phyloP scores from a whole-genome alignment of 192 early-diverging fungal genomes.

The Coemansia sp. region DNA sequence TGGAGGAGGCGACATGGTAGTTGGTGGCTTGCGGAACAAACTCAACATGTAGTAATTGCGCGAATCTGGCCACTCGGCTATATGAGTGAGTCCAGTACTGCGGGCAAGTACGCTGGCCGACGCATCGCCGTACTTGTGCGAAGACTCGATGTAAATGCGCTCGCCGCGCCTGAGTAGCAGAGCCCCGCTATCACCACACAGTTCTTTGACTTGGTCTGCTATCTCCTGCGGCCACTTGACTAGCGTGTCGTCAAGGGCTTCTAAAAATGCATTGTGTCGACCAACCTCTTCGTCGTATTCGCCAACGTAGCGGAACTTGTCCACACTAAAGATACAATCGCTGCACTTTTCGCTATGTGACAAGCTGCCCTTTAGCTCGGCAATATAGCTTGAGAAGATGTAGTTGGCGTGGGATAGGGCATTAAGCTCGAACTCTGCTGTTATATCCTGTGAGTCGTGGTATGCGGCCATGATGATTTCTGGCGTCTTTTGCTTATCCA shows the following conservation, averaged over 20 bases:
- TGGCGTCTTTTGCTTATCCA: constrained; percentile 78
- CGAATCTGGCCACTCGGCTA: constrained; percentile 57
- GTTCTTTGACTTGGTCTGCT: constrained; percentile 12
- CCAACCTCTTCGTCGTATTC: constrained; percentile 70
- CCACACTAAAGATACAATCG: constrained; percentile 55
- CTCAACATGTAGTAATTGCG: constrained; percentile 59
- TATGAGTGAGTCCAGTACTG: constrained; percentile 44
- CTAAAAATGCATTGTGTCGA: constrained; percentile 79
- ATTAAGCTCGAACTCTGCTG: constrained; percentile 82
- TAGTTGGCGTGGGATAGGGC: constrained; percentile 74
- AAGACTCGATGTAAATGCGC: constrained; percentile 85
- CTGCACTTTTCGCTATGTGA: background rate
- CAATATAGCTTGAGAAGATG: constrained; percentile 56
- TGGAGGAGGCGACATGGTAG: constrained; percentile 4
- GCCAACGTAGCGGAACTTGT: constrained; percentile 69
- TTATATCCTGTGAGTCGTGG: constrained; percentile 76
- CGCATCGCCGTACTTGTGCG: constrained; percentile 72
- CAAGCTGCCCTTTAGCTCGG: background rate
- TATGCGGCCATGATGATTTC: constrained; percentile 74
- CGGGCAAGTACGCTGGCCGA: constrained; percentile 59
- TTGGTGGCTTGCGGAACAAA: constrained; percentile 55
- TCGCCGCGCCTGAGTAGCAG: constrained; percentile 68
- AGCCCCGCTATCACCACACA: constrained; percentile 13
- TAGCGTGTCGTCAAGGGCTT: constrained; percentile 54
- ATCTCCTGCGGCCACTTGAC: constrained; percentile 50